Evolutionary conservation across 2,329 filamentous ascomycete species (phyloP).

Genomic region (Aspergillus quadrilineatus): DNA sequence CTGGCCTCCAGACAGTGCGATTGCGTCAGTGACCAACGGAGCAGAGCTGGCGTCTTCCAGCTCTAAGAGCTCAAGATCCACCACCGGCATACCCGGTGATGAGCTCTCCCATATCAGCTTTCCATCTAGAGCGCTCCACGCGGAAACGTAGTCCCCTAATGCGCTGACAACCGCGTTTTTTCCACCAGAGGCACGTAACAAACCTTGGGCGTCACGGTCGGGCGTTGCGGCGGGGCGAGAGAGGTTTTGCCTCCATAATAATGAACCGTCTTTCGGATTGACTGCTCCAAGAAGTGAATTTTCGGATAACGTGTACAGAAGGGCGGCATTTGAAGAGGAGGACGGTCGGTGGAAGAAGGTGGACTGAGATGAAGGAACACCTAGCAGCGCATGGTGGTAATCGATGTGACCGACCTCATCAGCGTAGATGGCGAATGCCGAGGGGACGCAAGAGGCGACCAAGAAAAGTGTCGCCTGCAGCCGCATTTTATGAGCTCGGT

Average conservation of each 20-base stretch:
- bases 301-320: slow-evolving; percentile 89
- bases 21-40: slow-evolving; percentile 58
- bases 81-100: slow-evolving; percentile 50
- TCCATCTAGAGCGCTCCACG: slow-evolving; percentile 82
- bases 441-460: slow-evolving; percentile 49
- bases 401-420: slow-evolving; percentile 92
- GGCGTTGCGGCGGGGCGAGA: slow-evolving; percentile 42
- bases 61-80: slow-evolving; percentile 70
- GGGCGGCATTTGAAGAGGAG: slow-evolving; percentile 75
- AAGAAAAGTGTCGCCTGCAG: slow-evolving; percentile 41
- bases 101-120: slow-evolving; percentile 71
- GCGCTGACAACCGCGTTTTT: slow-evolving; percentile 76
- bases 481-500: slow-evolving; percentile 38
- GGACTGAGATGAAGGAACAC: slow-evolving; percentile 74
- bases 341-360: slow-evolving; percentile 94
- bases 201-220: slow-evolving; percentile 25
- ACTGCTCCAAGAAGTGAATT: slow-evolving; percentile 80
- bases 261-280: slow-evolving; percentile 77
- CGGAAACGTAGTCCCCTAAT: slow-evolving; percentile 66
- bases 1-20: slow-evolving; percentile 63
- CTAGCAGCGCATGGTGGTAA: slow-evolving; percentile 87
- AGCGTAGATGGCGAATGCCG: slow-evolving; percentile 69
- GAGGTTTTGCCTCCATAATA: slow-evolving; percentile 84
- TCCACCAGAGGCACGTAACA: slow-evolving; percentile 72
- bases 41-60: slow-evolving; percentile 57